These are phyloP conservation scores for Samsoniella hepiali DNA, from an alignment of 2,329 filamentous ascomycete genomes.

Conservation along the genomic window DNA sequence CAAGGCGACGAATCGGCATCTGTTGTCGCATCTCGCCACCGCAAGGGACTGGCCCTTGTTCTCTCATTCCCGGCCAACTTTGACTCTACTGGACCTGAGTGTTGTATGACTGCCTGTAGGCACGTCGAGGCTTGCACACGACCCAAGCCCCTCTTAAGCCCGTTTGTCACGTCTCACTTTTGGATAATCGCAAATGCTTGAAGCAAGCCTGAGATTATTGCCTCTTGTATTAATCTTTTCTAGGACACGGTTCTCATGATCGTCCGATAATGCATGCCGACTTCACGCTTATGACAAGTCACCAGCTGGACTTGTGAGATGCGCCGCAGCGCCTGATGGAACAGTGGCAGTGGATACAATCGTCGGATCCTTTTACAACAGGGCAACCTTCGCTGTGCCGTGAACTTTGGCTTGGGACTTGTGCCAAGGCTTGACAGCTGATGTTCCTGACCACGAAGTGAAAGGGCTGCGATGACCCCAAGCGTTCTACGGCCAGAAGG, in stretches of 20 bases:
- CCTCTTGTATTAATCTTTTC: neutral
- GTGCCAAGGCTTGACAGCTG: neutral
- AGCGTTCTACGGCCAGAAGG: too few relatives aligned
- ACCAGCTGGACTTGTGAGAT: neutral
- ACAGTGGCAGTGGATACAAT: constrained; percentile 10
- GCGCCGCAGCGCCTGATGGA: constrained; percentile 5
- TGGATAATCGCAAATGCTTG: neutral
- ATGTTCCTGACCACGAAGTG: neutral
- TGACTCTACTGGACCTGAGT: neutral
- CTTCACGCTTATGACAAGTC: constrained; percentile 3
- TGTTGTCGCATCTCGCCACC: neutral
- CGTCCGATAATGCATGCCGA: neutral
- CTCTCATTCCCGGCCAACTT: neutral
- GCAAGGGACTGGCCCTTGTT: neutral
- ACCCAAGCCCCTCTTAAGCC: neutral
- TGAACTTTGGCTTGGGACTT: neutral
- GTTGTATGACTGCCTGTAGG: neutral
- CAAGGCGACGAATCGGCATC: constrained; percentile 13
- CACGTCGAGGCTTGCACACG: neutral
- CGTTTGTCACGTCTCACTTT: neutral
- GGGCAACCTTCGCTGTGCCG: neutral
- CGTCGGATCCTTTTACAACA: neutral
- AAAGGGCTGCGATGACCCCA: neutral
- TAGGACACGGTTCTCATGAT: neutral
- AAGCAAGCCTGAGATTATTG: neutral